phyloP scores from a whole-genome alignment of 192 early-diverging fungal genomes.

The Umbelopsis sp. region DNA sequence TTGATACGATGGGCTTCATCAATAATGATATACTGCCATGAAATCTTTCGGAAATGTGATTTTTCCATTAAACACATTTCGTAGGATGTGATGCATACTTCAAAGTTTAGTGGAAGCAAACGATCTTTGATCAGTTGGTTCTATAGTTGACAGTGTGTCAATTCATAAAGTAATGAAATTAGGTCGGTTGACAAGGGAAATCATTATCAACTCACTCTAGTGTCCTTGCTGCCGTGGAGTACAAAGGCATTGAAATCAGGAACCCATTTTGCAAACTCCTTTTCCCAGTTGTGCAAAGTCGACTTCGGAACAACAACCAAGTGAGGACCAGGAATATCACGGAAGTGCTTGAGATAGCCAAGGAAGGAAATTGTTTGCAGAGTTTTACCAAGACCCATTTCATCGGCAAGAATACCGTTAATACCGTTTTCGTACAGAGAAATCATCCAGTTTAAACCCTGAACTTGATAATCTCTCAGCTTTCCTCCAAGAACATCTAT shows the following conservation, averaged over 20 bases:
- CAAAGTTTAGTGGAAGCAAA: conserved; percentile 69
- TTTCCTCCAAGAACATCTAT: conserved; percentile 87
- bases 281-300: conserved; percentile 95
- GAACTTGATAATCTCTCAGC: conserved; percentile 95
- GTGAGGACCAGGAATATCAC: conserved; percentile 82
- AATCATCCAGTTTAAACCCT: conserved; percentile 98
- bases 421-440: conserved; percentile 96
- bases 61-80: conserved; percentile 96
- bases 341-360: conserved; percentile 88
- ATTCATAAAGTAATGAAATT: neutral
- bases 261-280: conserved; percentile 90
- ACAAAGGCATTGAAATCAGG: conserved; percentile 87
- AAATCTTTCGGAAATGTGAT: conserved; percentile 75
- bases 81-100: conserved; percentile 95
- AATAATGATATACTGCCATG: conserved; percentile 91
- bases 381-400: conserved; percentile 98
- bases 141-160: conserved; percentile 30
- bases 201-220: conserved; percentile 56
- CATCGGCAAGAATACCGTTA: conserved; percentile 98
- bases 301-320: conserved; percentile 96
- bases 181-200: too few relatives aligned
- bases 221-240: conserved; percentile 88
- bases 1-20: conserved; percentile 98
- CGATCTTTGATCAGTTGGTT: conserved; percentile 54
- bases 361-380: conserved; percentile 96